Conservation (phyloP, 805 yeast genomes). For the Lipomyces oligophaga region DNA sequence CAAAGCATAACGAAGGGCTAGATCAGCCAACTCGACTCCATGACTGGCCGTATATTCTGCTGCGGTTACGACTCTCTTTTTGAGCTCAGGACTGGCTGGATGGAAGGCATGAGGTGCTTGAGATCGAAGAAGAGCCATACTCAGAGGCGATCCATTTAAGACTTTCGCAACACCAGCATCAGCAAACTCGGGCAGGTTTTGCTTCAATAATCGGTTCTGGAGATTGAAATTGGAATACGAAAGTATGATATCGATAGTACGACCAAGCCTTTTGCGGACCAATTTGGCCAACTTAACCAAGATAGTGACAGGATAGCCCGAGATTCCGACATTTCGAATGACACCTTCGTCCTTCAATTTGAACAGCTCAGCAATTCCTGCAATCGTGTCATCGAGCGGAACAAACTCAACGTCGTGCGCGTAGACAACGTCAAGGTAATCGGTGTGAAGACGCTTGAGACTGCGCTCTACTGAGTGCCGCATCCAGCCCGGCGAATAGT, state of each 20-base stretch:
- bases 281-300: constrained; percentile 51
- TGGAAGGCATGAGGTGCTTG: constrained; percentile 70
- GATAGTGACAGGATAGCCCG: constrained; percentile 81
- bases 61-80: constrained; percentile 43
- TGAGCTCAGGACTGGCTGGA: constrained; percentile 65
- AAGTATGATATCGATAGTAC: constrained; percentile 68
- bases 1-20: constrained; percentile 75
- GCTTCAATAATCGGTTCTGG: constrained; percentile 60
- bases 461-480: constrained; percentile 64
- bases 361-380: constrained; percentile 60
- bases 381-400: constrained; percentile 49
- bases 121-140: constrained; percentile 79
- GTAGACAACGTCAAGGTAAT: constrained; percentile 74
- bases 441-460: constrained; percentile 58
- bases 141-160: constrained; percentile 79
- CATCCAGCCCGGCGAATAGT: constrained; percentile 62
- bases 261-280: constrained; percentile 44
- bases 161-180: constrained; percentile 56
- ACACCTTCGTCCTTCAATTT: constrained; percentile 59
- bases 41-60: constrained; percentile 47
- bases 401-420: constrained; percentile 89
- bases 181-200: constrained; percentile 49
- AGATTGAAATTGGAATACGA: constrained; percentile 79
- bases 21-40: constrained; percentile 68
- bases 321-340: constrained; percentile 65